phyloP scores from a whole-genome alignment of 1,284 basidiomycete species.

The Sporisorium scitamineum region DNA sequence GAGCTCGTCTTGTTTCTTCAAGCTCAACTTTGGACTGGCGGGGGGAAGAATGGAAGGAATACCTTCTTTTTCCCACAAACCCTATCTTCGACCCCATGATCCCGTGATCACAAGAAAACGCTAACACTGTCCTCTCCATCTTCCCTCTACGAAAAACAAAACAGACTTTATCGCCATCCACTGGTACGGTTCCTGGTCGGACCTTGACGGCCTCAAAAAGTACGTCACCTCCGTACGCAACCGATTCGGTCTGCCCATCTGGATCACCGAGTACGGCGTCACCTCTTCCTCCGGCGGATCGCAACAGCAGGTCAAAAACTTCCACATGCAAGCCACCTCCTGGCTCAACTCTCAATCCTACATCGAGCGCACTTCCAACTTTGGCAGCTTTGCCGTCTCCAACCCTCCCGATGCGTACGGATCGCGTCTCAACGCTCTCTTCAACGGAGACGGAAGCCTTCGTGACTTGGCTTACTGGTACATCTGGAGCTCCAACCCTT shows the following conservation, averaged over 20 bases:
- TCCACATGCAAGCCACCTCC: slow-evolving; percentile 54
- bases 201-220: slow-evolving; percentile 47
- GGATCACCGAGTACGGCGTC: slow-evolving; percentile 67
- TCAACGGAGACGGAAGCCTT: slow-evolving; percentile 51
- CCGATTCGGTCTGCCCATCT: slow-evolving; percentile 55
- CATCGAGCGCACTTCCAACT: slow-evolving; percentile 61
- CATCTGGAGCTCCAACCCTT: slow-evolving; percentile 21
- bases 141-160: no score
- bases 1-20: neutral
- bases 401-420: slow-evolving; percentile 59
- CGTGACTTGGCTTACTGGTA: slow-evolving; percentile 49
- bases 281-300: slow-evolving; percentile 51
- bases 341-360: slow-evolving; percentile 54
- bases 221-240: slow-evolving; percentile 54
- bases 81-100: neutral
- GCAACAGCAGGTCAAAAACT: slow-evolving; percentile 53
- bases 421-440: slow-evolving; percentile 58
- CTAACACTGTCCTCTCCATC: slow-evolving; percentile 4
- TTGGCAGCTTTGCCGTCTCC: slow-evolving; percentile 55
- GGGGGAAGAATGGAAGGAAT: neutral
- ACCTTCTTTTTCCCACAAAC: neutral
- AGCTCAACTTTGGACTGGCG: neutral
- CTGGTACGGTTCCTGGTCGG: slow-evolving; percentile 63
- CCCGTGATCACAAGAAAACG: slow-evolving; percentile 18
- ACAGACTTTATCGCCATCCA: slow-evolving; percentile 66